Conservation (phyloP, 2,329 filamentous ascomycete genomes). For the Leptodontidium sp. region DNA sequence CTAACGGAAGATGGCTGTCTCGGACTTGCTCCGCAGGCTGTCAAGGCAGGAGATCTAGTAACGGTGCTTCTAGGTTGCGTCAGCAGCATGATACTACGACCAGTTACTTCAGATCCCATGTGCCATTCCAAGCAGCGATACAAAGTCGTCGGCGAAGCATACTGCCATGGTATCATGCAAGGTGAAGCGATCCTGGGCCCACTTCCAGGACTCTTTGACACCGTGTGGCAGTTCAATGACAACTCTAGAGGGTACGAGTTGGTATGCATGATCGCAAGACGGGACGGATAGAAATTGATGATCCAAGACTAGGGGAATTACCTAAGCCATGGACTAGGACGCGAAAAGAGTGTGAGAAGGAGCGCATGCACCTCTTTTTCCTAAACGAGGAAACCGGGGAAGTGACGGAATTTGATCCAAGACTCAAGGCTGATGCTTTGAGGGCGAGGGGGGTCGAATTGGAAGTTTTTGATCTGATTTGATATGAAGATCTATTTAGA, state of each 20-base stretch:
- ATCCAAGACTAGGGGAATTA: conserved; percentile 17
- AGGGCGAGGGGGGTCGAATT: conserved; percentile 13
- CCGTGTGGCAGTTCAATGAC: background rate
- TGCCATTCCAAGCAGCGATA: conserved; percentile 6
- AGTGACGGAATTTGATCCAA: background rate
- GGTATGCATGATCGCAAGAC: conserved; percentile 13
- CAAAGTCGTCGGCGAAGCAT: conserved; percentile 30
- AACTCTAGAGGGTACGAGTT: background rate
- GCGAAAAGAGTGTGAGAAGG: background rate
- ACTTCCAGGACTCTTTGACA: conserved; percentile 9
- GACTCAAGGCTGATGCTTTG: conserved; percentile 6
- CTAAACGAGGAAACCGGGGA: background rate
- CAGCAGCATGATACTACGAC: conserved; percentile 28
- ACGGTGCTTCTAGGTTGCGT: conserved; percentile 25
- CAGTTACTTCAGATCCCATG: background rate
- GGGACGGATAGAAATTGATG: background rate
- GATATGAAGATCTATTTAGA: conserved; percentile 1
- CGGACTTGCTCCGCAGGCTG: conserved; percentile 23
- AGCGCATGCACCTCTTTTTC: no score
- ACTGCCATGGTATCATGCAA: conserved; percentile 28
- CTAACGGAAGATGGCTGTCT: conserved; percentile 10
- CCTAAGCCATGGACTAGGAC: conserved; percentile 6
- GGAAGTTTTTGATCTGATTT: conserved; percentile 18
- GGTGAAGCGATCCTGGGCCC: conserved; percentile 28
- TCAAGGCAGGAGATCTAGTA: conserved; percentile 22